Base-by-base conservation (phyloP, 345 rosid species). In the Aegle marmelos region DNA sequence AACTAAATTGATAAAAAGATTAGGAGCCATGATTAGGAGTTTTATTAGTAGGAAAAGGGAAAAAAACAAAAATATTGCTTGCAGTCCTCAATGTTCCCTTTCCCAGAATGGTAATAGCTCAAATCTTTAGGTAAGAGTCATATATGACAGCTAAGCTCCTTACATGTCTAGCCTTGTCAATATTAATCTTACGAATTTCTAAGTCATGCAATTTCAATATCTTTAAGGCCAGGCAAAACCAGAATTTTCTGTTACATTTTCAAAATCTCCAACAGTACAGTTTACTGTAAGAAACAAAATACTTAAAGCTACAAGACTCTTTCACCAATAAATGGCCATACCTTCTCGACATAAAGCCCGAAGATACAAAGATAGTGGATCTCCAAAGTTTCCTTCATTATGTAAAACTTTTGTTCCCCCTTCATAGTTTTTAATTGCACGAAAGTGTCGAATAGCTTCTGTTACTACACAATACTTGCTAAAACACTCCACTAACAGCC, bases 311-410 rank as follows among this genome's bases (percentile, higher is more conserved):
- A 11, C 13, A 41, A 74, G 41, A 74, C 39, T 27, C 19, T 10
- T 62, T 63, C 36, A 62, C 59, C 57, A 22, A 25, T 21, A 74
- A 74, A 39, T 53, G 62, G 28, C 57, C 80, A 77, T 90, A 95
- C 99, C 99, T 89, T 95, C 99, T 88, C 92, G 91, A 80, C 97
- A 93, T 86, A 95, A 84, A 59, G 98, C 98, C 82, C 99, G 91
- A 65, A 95, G 92, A 86, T 95, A 93, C 82, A 95, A 87, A 78
- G 99, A 93, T 78, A 95, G 92, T 59, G 99, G 99, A 88, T 95
- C 99, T 64, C 89, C 98, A 82, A 85, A 87, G 7, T 93, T 92
- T 82, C 99, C 99, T 67, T 84, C 92, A 72, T 80, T 79, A 70
- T 95, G 91, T 77, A 95, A 85, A 77, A 88, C 72, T 84, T 66